phyloP scores from a whole-genome alignment of 2,329 filamentous ascomycete species.

The Neospermospora avenae region DNA sequence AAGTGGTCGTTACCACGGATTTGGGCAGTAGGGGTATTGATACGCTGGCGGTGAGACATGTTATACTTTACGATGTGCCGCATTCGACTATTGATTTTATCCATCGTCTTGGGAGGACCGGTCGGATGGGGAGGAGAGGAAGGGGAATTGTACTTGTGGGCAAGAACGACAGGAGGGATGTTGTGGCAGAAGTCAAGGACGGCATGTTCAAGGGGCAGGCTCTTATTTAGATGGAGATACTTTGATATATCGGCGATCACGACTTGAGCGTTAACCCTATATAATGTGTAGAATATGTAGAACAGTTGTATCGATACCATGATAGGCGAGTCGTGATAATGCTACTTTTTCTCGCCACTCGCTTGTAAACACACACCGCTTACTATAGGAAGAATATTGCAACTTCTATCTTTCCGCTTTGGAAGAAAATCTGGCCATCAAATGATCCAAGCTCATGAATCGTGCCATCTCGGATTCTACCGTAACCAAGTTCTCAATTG shows the following conservation, averaged over 20 bases:
- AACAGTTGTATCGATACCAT: not conserved
- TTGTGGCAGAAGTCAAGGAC: constrained; percentile 87
- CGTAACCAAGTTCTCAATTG: too few relatives aligned
- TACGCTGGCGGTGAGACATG: constrained; percentile 84
- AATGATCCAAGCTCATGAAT: not conserved
- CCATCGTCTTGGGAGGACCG: constrained; percentile 86
- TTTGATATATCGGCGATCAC: constrained; percentile 3
- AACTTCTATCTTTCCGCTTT: not conserved
- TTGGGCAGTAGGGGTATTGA: constrained; percentile 91
- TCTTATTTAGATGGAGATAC: constrained; percentile 51
- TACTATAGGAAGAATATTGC: too few relatives aligned
- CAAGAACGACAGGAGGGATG: constrained; percentile 82
- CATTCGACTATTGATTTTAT: constrained; percentile 98
- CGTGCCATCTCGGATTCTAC: too few relatives aligned
- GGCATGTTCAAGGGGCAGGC: constrained; percentile 83
- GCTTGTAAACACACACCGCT: too few relatives aligned
- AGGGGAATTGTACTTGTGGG: constrained; percentile 88
- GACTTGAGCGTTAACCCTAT: too few relatives aligned
- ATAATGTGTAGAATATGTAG: constrained; percentile 11
- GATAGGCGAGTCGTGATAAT: too few relatives aligned
- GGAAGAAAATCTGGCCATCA: not conserved
- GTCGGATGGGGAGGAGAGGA: constrained; percentile 87
- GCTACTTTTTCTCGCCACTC: too few relatives aligned
- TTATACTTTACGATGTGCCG: constrained; percentile 95
- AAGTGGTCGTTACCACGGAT: constrained; percentile 92